Percentiles rank a stretch among this genome's conserved stretches.
phyloP scores from a whole-genome alignment of 1,139 yeast species.

The Scheffersomyces parashehatae region DNA sequence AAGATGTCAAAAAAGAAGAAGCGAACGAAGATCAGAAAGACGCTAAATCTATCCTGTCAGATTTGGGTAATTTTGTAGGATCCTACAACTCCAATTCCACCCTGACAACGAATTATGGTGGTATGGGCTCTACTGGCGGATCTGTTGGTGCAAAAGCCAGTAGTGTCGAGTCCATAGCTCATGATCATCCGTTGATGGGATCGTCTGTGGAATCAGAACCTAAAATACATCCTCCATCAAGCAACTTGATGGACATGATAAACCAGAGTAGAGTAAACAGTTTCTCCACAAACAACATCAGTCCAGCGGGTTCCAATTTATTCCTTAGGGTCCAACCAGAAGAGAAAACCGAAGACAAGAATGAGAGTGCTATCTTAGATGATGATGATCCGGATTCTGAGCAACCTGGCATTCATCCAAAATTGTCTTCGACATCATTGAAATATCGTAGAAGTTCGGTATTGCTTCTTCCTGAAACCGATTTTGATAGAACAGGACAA shows the following conservation, averaged over 20 bases:
- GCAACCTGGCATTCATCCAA: slow-evolving; percentile 1
- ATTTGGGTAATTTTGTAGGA: slow-evolving; percentile 44
- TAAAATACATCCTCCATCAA: slow-evolving; percentile 10
- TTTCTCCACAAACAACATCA: slow-evolving; percentile 15
- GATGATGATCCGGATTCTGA: slow-evolving; percentile 8
- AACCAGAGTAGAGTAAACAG: slow-evolving; percentile 24
- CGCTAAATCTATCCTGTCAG: slow-evolving; percentile 38
- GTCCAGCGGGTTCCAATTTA: slow-evolving; percentile 18
- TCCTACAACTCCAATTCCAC: slow-evolving; percentile 48
- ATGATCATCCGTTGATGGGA: neutral
- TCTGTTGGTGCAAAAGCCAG: neutral
- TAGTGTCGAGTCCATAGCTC: neutral
- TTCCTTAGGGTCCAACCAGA: slow-evolving; percentile 2
- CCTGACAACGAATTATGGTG: slow-evolving; percentile 43
- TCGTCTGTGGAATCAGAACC: neutral
- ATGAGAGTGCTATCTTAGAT: slow-evolving; percentile 28
- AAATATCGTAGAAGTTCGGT: neutral
- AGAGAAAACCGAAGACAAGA: slow-evolving; percentile 11
- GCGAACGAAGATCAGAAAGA: slow-evolving; percentile 16
- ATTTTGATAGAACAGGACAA: neutral
- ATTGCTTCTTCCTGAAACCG: neutral
- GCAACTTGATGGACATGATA: slow-evolving; percentile 26
- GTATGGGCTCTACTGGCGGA: slow-evolving; percentile 7
- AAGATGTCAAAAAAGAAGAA: slow-evolving; percentile 10
- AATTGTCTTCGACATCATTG: neutral